phyloP scores from a whole-genome alignment of 495 filamentous ascomycete species.

The Lophiostoma macrostomum region DNA sequence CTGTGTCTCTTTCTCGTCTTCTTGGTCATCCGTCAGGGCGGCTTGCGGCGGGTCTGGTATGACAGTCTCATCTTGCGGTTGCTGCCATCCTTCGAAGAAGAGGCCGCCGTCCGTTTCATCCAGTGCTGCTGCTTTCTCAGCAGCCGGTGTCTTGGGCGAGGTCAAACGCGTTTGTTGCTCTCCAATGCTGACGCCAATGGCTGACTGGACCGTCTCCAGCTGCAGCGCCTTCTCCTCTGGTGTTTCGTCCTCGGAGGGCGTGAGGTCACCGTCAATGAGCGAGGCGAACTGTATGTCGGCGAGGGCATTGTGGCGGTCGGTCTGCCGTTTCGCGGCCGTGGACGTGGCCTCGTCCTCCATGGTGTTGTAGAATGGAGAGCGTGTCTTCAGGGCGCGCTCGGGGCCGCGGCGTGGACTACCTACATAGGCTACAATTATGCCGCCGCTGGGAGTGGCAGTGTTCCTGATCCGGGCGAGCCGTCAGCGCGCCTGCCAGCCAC shows the following conservation, averaged over 20 bases:
- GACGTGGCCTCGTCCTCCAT: slow-evolving; percentile 5
- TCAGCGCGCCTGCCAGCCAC: slow-evolving; percentile 3
- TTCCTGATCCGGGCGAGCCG: slow-evolving; percentile 13
- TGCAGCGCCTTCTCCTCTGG: slow-evolving; percentile 25
- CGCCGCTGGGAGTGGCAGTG: slow-evolving; percentile 15
- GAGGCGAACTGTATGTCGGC: slow-evolving; percentile 30
- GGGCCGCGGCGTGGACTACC: background rate
- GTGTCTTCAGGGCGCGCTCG: background rate
- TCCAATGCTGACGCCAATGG: slow-evolving; percentile 77
- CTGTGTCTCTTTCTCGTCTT: slow-evolving; percentile 5
- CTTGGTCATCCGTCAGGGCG: background rate
- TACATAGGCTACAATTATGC: background rate
- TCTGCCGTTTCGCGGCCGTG: background rate
- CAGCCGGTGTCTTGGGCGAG: slow-evolving; percentile 65
- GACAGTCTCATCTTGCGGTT: slow-evolving; percentile 12
- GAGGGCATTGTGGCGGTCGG: slow-evolving; percentile 20
- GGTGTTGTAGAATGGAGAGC: background rate
- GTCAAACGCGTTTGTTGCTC: slow-evolving; percentile 67
- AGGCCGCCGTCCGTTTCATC: slow-evolving; percentile 52
- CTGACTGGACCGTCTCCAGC: slow-evolving; percentile 55
- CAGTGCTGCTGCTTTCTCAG: slow-evolving; percentile 71
- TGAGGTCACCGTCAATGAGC: slow-evolving; percentile 26
- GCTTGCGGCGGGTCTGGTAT: slow-evolving; percentile 9
- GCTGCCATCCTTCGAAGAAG: slow-evolving; percentile 26
- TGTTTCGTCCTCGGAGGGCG: slow-evolving; percentile 31